These are phyloP conservation scores for Closterium sp. DNA, from an alignment of 139 green algal species.

Conservation along the genomic window DNA sequence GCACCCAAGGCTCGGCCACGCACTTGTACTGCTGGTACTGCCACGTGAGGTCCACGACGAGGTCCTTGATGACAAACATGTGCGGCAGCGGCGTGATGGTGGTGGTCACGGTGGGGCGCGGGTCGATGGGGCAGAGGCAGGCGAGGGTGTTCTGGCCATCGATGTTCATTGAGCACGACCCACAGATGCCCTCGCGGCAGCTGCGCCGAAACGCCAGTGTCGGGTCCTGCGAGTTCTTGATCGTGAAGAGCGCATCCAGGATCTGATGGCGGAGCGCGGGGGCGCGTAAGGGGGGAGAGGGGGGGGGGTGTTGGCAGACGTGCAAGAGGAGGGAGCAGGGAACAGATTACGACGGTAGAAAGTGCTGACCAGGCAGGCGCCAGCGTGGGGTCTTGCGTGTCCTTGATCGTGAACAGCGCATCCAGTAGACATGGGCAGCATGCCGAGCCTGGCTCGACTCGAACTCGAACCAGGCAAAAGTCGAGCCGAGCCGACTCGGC, in stretches of 20 bases:
- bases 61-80: conserved; percentile 98
- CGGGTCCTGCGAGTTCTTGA: conserved; percentile 96
- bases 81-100: conserved; percentile 94
- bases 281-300: background rate
- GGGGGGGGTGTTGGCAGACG: background rate
- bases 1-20: background rate
- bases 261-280: background rate
- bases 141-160: conserved; percentile 93
- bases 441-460: no score
- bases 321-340: background rate
- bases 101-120: conserved; percentile 43
- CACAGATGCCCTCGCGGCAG: conserved; percentile 97
- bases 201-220: conserved; percentile 84
- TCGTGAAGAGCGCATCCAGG: conserved; percentile 96
- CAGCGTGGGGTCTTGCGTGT: conserved; percentile 89
- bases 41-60: conserved; percentile 98
- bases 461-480: no score
- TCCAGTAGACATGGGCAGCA: no score
- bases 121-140: conserved; percentile 85
- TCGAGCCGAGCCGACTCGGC: no score
- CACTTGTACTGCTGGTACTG: conserved; percentile 98
- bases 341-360: no score
- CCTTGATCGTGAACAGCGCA: conserved; percentile 98
- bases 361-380: no score
- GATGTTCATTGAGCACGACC: conserved; percentile 99